phyloP scores from a whole-genome alignment of 805 yeast species.

The Isabelozyma pseudorhagii region DNA sequence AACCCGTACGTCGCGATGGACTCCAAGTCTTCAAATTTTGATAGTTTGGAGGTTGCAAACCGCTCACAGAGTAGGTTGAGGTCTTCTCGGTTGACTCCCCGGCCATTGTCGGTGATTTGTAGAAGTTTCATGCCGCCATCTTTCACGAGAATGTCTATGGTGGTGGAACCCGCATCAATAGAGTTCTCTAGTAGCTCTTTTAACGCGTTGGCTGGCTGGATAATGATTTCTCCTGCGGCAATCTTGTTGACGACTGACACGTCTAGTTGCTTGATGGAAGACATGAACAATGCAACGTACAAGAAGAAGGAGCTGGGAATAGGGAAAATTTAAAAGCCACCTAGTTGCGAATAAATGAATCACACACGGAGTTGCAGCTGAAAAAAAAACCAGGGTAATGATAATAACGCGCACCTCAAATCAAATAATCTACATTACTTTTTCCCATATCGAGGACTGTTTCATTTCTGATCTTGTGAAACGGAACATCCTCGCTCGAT shows the following conservation, averaged over 20 bases:
- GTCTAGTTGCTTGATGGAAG: constrained; percentile 43
- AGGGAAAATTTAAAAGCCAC: too few species aligned
- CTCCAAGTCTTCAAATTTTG: constrained; percentile 69
- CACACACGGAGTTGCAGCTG: neutral
- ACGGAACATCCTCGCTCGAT: neutral
- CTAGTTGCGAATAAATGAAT: too few species aligned
- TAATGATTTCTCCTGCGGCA: constrained; percentile 96
- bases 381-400: neutral
- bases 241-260: constrained; percentile 77
- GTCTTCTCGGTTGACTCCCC: constrained; percentile 74
- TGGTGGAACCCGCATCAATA: constrained; percentile 77
- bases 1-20: constrained; percentile 83
- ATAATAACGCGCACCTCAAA: neutral
- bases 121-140: constrained; percentile 89
- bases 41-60: constrained; percentile 86
- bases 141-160: constrained; percentile 75
- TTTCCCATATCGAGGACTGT: neutral
- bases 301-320: too few species aligned
- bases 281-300: too few species aligned
- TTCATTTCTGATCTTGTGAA: neutral
- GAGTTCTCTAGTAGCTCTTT: constrained; percentile 92
- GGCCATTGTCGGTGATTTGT: constrained; percentile 87
- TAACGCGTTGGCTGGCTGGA: constrained; percentile 91
- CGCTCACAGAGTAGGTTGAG: constrained; percentile 80
- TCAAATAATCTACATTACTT: neutral